Conservation (phyloP, 106 monocot species). For the Triglochin maritima region DNA sequence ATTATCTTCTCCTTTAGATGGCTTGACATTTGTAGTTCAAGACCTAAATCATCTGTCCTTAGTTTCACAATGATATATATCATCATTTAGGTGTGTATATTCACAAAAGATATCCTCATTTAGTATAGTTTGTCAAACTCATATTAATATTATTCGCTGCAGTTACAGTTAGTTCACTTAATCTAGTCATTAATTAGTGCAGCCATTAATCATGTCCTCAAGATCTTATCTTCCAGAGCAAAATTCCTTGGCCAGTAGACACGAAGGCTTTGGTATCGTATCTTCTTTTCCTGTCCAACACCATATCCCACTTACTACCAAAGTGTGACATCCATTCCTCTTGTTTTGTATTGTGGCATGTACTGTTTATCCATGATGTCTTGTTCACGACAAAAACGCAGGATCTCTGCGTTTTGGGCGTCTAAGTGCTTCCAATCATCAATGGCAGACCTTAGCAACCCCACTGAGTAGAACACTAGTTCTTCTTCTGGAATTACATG, state of each 20-base stretch:
- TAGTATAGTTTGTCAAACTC: no score
- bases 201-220: no score
- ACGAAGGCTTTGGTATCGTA: constrained; percentile 49
- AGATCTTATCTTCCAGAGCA: constrained; percentile 1
- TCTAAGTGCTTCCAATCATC: constrained; percentile 16
- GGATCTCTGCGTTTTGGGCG: constrained; percentile 35
- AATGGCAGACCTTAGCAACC: constrained; percentile 32
- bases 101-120: no score
- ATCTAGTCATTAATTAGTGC: no score
- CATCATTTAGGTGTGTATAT: no score
- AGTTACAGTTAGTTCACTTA: no score
- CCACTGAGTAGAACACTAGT: constrained; percentile 53
- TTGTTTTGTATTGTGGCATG: constrained; percentile 31
- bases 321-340: constrained; percentile 48
- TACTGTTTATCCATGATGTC: constrained; percentile 43
- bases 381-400: constrained; percentile 18
- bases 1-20: no score
- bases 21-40: no score
- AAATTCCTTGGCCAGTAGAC: constrained; percentile 54
- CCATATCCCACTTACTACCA: constrained; percentile 34
- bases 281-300: constrained; percentile 33
- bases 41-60: no score
- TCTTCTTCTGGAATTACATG: constrained; percentile 50
- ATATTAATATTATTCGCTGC: no score
- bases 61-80: no score